These are phyloP conservation scores for Coemansia sp. DNA, from an alignment of 192 early-diverging fungal species.

Conservation along the genomic window DNA sequence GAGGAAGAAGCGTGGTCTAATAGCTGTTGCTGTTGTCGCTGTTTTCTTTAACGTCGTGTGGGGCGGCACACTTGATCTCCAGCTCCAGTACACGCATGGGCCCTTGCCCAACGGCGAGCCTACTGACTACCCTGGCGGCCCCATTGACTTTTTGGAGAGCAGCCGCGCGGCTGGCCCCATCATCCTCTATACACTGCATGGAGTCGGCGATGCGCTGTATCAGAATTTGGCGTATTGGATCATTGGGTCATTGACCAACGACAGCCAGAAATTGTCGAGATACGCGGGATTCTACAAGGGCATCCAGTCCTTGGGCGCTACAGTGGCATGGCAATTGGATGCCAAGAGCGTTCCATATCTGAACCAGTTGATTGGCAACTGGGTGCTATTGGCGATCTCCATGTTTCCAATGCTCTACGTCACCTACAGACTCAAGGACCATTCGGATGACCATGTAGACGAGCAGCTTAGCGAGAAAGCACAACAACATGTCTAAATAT, in stretches of 20 bases:
- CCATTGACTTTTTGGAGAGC: constrained; percentile 45
- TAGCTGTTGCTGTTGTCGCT: constrained; percentile 52
- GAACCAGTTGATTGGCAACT: constrained; percentile 58
- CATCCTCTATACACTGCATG: constrained; percentile 70
- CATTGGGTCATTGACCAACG: constrained; percentile 80
- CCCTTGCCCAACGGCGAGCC: constrained; percentile 6
- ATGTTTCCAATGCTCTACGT: constrained; percentile 55
- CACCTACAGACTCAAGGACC: constrained; percentile 49
- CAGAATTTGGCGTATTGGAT: constrained; percentile 80
- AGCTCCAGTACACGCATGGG: constrained; percentile 56
- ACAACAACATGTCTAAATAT: neutral
- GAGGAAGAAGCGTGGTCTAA: constrained; percentile 61
- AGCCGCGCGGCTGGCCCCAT: constrained; percentile 58
- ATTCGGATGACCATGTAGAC: constrained; percentile 18
- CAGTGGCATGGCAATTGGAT: constrained; percentile 69
- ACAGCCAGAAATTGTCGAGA: constrained; percentile 61
- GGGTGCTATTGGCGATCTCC: constrained; percentile 55
- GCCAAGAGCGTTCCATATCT: constrained; percentile 53
- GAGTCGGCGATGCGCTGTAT: constrained; percentile 73
- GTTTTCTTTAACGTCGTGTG: constrained; percentile 57
- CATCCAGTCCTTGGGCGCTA: constrained; percentile 71
- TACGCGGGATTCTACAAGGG: constrained; percentile 87
- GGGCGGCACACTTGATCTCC: constrained; percentile 60
- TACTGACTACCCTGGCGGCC: constrained; percentile 31
- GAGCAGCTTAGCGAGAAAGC: neutral